Evolutionary conservation across 176 grass and related monocot genomes (phyloP).

Genomic region (Avena sativa): DNA sequence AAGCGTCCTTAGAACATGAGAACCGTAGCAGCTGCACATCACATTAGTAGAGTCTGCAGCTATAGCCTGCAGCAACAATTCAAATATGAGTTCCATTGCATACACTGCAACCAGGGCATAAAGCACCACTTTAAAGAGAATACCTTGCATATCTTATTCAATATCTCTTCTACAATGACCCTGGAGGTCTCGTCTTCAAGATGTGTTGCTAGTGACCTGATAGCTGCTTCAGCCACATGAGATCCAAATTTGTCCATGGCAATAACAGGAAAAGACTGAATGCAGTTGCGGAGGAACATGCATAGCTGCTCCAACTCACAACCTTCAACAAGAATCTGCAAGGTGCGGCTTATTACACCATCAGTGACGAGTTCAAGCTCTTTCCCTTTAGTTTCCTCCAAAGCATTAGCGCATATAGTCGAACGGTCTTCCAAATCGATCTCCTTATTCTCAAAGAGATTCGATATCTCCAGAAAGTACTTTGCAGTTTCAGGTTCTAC

Average conservation of each 20-base stretch:
- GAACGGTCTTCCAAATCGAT: conserved; percentile 81
- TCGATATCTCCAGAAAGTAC: conserved; percentile 88
- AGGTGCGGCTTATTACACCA: conserved; percentile 73
- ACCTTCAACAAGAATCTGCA: conserved; percentile 77
- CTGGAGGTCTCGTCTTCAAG: conserved; percentile 75
- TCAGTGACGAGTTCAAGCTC: conserved; percentile 86
- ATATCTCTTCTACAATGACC: conserved; percentile 62
- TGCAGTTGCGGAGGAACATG: conserved; percentile 69
- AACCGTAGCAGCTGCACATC: conserved; percentile 83
- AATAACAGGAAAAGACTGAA: conserved; percentile 58
- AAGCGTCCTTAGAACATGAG: conserved; percentile 89
- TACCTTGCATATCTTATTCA: conserved; percentile 88
- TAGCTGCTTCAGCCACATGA: conserved; percentile 75
- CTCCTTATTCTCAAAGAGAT: conserved; percentile 72
- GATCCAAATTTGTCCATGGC: conserved; percentile 84
- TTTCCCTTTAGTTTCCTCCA: conserved; percentile 92
- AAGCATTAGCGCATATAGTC: conserved; percentile 79
- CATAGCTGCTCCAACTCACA: conserved; percentile 85
- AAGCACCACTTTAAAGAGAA: not conserved
- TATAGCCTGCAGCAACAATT: conserved; percentile 61
- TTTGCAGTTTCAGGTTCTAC: conserved; percentile 91
- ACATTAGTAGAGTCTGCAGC: conserved; percentile 51
- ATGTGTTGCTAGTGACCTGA: conserved; percentile 76
- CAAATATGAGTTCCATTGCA: conserved; percentile 29
- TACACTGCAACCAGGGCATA: not conserved